phyloP scores from a whole-genome alignment of 108 stramenopile genomes.

The Poteriospumella lacustris region DNA sequence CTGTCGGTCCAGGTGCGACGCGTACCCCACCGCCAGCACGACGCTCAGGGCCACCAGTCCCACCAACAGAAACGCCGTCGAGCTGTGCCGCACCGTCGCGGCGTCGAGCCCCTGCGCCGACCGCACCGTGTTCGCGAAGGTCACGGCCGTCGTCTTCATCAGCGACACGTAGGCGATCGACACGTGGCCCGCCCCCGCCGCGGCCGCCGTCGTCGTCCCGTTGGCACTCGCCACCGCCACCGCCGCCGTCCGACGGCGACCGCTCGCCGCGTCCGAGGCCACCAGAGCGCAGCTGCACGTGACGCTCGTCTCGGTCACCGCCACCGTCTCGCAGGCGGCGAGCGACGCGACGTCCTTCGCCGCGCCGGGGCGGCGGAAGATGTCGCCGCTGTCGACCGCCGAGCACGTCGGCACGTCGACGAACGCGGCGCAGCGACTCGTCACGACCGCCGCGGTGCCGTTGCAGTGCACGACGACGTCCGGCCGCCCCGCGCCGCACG shows the following conservation, averaged over 20 bases:
- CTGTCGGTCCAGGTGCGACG: not conserved
- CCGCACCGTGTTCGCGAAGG: not conserved
- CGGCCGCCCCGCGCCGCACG: no score
- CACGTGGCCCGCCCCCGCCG: not conserved
- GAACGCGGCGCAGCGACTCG: no score
- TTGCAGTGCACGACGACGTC: no score
- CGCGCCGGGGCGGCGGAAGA: no score
- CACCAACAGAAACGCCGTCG: not conserved
- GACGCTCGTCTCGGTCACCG: no score
- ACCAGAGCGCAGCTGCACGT: no score
- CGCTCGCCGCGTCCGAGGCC: not conserved
- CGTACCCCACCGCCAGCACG: not conserved
- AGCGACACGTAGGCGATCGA: not conserved
- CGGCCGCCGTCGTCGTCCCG: not conserved
- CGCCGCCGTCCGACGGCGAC: not conserved
- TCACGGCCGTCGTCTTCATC: not conserved
- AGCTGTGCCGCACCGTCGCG: not conserved
- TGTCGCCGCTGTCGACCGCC: no score
- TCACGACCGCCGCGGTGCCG: no score
- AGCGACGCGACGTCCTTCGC: no score
- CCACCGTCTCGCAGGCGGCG: no score
- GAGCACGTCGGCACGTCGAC: no score
- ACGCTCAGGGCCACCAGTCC: not conserved
- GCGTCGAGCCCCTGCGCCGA: not conserved
- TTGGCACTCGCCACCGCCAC: not conserved